phyloP scores from a whole-genome alignment of 2,329 filamentous ascomycete genomes.

The Metarhizium brunneum region DNA sequence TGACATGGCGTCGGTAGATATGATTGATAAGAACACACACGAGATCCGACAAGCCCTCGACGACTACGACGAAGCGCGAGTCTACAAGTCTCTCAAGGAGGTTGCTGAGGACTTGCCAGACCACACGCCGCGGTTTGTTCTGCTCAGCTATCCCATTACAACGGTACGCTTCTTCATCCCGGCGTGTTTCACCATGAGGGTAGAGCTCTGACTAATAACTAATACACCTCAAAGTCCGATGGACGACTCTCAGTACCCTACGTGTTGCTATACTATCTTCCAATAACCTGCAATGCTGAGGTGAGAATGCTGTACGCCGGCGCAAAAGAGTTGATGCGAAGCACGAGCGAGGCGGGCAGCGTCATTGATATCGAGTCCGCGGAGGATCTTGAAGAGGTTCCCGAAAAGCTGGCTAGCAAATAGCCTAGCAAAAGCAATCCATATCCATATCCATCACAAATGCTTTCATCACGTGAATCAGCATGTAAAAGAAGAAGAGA shows the following conservation, averaged over 20 bases:
- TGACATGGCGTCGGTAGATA: conserved; percentile 44
- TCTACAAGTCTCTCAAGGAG: conserved; percentile 74
- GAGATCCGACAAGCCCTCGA: conserved; percentile 65
- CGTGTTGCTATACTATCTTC: conserved; percentile 89
- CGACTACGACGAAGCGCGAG: conserved; percentile 54
- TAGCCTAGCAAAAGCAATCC: conserved; percentile 8
- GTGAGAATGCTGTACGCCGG: conserved; percentile 90
- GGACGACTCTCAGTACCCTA: conserved; percentile 86
- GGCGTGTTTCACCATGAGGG: not conserved
- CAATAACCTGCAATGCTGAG: conserved; percentile 80
- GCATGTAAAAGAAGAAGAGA: not conserved
- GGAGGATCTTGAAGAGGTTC: conserved; percentile 78
- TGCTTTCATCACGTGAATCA: not conserved
- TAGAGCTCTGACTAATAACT: not conserved
- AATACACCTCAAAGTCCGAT: conserved; percentile 47
- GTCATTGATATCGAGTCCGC: conserved; percentile 76
- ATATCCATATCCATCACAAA: not conserved
- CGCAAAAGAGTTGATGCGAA: conserved; percentile 92
- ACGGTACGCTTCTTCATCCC: conserved; percentile 42
- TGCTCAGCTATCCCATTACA: conserved; percentile 85
- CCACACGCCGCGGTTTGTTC: conserved; percentile 78
- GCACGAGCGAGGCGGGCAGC: conserved; percentile 79
- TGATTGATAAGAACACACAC: conserved; percentile 82
- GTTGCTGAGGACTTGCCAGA: conserved; percentile 86
- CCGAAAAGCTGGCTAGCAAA: conserved; percentile 45